A percentile compares a stretch with the other conserved stretches of the same genome.
phyloP scores from a whole-genome alignment of 257 asterid genomes.

The Solanum ossicruentum region DNA sequence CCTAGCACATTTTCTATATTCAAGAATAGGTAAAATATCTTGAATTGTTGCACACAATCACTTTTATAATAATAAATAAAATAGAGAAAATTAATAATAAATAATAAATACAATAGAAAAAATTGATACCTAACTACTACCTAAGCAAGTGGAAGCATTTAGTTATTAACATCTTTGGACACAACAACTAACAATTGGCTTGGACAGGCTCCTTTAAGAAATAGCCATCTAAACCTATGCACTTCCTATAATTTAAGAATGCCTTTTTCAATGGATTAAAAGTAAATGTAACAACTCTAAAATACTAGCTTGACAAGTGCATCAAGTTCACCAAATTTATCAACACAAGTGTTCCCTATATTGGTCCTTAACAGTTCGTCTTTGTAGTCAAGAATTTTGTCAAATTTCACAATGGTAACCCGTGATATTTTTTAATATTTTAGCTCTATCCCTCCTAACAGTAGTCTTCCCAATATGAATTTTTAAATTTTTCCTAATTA shows the following conservation, averaged over 20 bases:
- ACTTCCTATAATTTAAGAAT: no score
- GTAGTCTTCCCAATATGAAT: background rate
- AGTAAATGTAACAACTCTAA: background rate
- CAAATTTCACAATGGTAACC: background rate
- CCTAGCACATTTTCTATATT: no score
- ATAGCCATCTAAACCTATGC: no score
- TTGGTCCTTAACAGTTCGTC: background rate
- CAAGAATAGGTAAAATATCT: no score
- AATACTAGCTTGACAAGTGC: background rate
- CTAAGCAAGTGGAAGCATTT: no score
- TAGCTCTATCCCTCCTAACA: background rate
- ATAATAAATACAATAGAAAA: no score
- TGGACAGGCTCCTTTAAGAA: no score
- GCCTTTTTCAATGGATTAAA: background rate
- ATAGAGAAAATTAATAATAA: no score
- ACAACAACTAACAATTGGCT: no score
- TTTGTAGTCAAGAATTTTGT: background rate
- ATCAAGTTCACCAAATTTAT: background rate
- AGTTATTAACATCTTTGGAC: no score
- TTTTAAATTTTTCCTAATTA: background rate
- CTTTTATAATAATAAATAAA: no score
- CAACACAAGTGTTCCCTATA: background rate
- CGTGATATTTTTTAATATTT: background rate
- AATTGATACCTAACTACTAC: no score
- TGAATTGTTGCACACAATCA: background rate